Evolutionary conservation across 2,329 filamentous ascomycete species (phyloP), one percentile per base, ranked within the genome.

Genomic region (Talaromyces sp.): DNA sequence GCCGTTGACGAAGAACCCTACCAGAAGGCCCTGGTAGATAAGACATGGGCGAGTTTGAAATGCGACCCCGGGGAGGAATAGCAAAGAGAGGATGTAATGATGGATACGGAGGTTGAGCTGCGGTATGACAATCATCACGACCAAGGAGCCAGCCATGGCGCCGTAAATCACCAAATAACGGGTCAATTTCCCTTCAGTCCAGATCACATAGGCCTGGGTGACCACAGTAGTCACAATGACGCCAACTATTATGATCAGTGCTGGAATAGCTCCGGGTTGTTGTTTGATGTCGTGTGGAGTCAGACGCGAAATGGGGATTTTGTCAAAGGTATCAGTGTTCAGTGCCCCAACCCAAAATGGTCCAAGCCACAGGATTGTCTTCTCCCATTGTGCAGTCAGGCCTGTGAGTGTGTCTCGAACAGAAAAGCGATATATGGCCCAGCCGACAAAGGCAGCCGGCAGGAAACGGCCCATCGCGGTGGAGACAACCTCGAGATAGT

Each of bases 271-370:
- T 16, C 85, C 85, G 0, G 85, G 85, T 67, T 87, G 85, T 42
- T 84, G 81, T 66, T 84, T 72, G 67, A 87, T 78, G 66, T 87
- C 85, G 68, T 86, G 84, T 0, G 84, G 83, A 0, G 85, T 87
- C 27, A 87, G 77, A 18, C 85, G 84, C 61, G 85, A 83, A 50
- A 87, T 84, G 0, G 85, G 85, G 56, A 87, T 85, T 56, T 81
- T 81, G 72, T 87, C 85, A 68, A 87, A 87, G 0, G 85, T 87
- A 70, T 87, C 84, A 66, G 85, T 87, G 73, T 86, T 86, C 59
- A 87, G 68, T 27, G 83, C 83, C 16, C 84, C 85, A 3, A 87
- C 77, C 85, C 85, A 87, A 64, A 82, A 84, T 10, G 81, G 78
- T 0, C 85, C 84, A 0, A 87, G 76, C 85, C 85, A 87, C 27